phyloP scores from a whole-genome alignment of 2,329 filamentous ascomycete species.

The Scedosporium apiospermum region DNA sequence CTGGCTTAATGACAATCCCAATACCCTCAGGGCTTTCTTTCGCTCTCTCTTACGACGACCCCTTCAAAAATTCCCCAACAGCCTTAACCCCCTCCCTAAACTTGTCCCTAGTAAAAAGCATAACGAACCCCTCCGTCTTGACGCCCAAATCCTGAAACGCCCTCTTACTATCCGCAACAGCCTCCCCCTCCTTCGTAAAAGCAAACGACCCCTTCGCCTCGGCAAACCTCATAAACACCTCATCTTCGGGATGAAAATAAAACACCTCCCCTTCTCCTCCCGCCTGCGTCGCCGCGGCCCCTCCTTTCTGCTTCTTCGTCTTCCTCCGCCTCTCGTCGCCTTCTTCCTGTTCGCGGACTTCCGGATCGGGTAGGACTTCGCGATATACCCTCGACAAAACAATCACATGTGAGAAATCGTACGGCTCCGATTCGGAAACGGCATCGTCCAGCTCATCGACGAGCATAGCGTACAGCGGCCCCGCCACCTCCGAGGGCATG shows the following conservation, averaged over 20 bases:
- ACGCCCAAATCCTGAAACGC: constrained; percentile 93
- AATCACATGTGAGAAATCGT: constrained; percentile 87
- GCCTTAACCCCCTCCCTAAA: constrained; percentile 69
- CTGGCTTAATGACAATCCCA: too few species aligned
- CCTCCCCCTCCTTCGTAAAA: constrained; percentile 74
- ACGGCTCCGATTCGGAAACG: constrained; percentile 82
- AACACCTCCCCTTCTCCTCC: constrained; percentile 55
- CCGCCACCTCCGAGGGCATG: constrained; percentile 85
- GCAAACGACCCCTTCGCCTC: constrained; percentile 60
- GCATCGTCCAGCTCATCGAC: constrained; percentile 84
- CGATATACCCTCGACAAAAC: constrained; percentile 87
- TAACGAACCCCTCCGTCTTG: constrained; percentile 72
- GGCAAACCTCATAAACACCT: constrained; percentile 72
- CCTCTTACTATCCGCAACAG: constrained; percentile 79
- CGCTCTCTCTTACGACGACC: not conserved
- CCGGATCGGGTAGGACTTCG: constrained; percentile 46
- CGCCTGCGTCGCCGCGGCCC: constrained; percentile 29
- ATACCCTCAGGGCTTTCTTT: too few species aligned
- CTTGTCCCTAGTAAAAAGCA: constrained; percentile 72
- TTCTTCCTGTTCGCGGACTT: constrained; percentile 53
- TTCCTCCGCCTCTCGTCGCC: constrained; percentile 51
- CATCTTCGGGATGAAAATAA: constrained; percentile 95
- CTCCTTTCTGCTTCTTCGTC: constrained; percentile 51
- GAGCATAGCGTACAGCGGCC: constrained; percentile 92
- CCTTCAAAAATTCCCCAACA: constrained; percentile 58